Percentiles rank a stretch among this genome's conserved stretches.
These are phyloP conservation scores for Oldenlandia corymbosa DNA, from an alignment of 257 asterid species.

Conservation along the genomic window DNA sequence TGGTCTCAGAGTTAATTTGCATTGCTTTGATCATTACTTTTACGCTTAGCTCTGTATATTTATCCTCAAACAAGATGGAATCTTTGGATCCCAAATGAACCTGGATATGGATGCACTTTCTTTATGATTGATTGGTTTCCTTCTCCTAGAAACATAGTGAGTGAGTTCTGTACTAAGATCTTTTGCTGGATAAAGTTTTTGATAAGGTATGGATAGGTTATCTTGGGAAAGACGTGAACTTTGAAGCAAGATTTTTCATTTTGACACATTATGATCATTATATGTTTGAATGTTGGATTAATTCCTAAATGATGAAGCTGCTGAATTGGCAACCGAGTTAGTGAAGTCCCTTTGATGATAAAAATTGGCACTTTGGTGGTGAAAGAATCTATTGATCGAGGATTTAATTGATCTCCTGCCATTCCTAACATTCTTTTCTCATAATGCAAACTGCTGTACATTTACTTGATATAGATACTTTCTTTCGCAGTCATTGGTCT, in stretches of 20 bases:
- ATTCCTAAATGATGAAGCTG: background rate
- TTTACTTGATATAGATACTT: background rate
- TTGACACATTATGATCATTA: background rate
- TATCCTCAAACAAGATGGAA: background rate
- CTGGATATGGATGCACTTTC: background rate
- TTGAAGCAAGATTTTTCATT: background rate
- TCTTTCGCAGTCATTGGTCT: background rate
- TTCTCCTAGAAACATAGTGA: background rate
- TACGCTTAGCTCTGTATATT: background rate
- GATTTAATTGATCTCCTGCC: background rate
- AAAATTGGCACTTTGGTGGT: background rate
- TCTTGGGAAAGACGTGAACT: background rate
- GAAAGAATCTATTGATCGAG: background rate
- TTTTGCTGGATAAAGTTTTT: background rate
- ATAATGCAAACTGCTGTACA: background rate
- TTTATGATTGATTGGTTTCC: background rate
- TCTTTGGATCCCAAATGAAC: background rate
- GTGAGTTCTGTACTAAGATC: background rate
- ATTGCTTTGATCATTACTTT: conserved; percentile 1
- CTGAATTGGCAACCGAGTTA: background rate
- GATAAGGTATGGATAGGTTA: background rate
- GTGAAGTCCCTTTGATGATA: background rate
- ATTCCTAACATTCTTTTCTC: background rate
- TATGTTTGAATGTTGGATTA: background rate
- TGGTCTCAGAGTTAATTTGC: background rate